These are phyloP conservation scores for Porphyridium purpureum DNA, from an alignment of 23 red algal species.

Conservation along the genomic window DNA sequence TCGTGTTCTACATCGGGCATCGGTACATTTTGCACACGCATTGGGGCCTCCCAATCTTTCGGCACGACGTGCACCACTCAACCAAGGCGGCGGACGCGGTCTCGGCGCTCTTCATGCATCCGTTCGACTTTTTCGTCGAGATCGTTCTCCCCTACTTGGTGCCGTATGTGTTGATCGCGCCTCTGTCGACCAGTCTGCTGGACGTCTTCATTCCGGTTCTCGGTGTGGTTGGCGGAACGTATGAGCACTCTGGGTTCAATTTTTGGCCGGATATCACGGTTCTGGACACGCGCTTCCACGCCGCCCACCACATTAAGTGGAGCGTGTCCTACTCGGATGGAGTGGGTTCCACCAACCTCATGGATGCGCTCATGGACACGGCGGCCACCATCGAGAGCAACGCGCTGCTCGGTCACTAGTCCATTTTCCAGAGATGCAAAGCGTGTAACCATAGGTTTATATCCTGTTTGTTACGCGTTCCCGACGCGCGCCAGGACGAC, in stretches of 20 bases:
- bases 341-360: constrained; percentile 46
- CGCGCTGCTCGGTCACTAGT: too few species aligned
- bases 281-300: constrained; percentile 50
- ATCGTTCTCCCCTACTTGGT: constrained; percentile 75
- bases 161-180: constrained; percentile 16
- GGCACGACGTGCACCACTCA: constrained; percentile 71
- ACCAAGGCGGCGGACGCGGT: constrained; percentile 53
- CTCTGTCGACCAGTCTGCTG: not conserved
- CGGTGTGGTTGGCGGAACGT: constrained; percentile 63
- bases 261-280: constrained; percentile 41
- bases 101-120: constrained; percentile 78
- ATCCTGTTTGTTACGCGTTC: too few species aligned
- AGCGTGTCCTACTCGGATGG: constrained; percentile 70
- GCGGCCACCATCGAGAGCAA: too few species aligned
- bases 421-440: too few species aligned
- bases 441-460: too few species aligned
- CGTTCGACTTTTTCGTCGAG: constrained; percentile 59
- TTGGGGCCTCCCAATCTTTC: constrained; percentile 35
- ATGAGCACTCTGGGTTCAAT: constrained; percentile 96
- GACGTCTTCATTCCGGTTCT: constrained; percentile 18
- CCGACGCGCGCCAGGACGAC: too few species aligned
- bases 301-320: constrained; percentile 55
- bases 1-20: constrained; percentile 77
- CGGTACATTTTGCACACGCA: constrained; percentile 77
- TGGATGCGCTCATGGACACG: constrained; percentile 39